Evolutionary conservation across 371 early-diverging fungal species (phyloP), one percentile per base, ranked within the genome.

Genomic region (Encephalitozoon hellem): DNA sequence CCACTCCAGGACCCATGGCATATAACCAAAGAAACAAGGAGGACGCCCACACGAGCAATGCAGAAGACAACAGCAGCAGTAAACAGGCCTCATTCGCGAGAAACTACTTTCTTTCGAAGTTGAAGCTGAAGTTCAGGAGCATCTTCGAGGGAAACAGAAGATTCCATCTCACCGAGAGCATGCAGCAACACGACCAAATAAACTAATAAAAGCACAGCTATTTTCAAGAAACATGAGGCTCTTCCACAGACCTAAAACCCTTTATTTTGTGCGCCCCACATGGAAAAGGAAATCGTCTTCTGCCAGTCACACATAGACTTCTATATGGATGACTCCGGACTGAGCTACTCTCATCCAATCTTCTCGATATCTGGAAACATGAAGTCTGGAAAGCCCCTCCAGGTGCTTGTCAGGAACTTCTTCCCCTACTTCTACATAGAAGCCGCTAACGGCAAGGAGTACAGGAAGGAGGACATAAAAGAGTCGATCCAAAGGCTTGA

Each of bases 361-460:
- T 68, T 85, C 34, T n/a, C 38, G 15, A 64, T 86, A 49, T 77
- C 51, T 49, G 84, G 84, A 68, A 79, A 64, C 30, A 82, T 67
- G 28, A 25, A 90, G 89, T 80, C 80, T 8, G 92, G 93, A 25
- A 87, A 91, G 76, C 91, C 91, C 69, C 91, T 96, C 9, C 83
- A 90, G 1, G 93, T 95, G 76, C 91, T 92, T 86, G 94, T 96
- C 1, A 88, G 88, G 21, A 93, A 92, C 1, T 97, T 95, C 81
- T 83, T 88, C 21, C 95, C 95, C 6, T 95, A 97, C 84, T 91
- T 97, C 77, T 97, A 96, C 83, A 89, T 94, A 12, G 90, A 78
- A 67, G 39, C 75, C n/a, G 39, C 41, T 8, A 54, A 64, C 45
- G 65, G 28, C 25, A 28, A 34, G 25, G 45, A 93, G 9, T 91